Base-by-base conservation (phyloP, 306 rosid species). In the Canavalia gladiata region DNA sequence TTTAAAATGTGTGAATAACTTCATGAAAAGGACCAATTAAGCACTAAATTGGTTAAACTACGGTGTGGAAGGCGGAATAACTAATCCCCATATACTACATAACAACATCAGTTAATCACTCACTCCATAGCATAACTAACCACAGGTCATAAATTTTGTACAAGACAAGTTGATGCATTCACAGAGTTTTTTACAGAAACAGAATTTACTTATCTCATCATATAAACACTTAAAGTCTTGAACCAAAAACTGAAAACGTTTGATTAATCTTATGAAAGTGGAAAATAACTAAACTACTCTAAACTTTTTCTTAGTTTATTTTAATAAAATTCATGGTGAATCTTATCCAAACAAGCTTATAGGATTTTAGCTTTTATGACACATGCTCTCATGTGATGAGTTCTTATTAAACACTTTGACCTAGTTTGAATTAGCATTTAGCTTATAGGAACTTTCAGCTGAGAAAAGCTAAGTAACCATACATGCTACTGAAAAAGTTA, bases 11-110 rank as follows among this genome's bases (percentile, higher is more conserved):
- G 79, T 7, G 49, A 42, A 43, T 11, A 65, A 81, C 57, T 6
- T 55, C 75, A 65, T 55, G 58, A 34, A 46, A 82, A 82, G 30
- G 8, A 51, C 33, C 55, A 55, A 54, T 45, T 57, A 76, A 68
- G 72, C 50, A 82, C 4, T 68, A 58, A 74, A 4, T 12, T 54
- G 11, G 49, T 28, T 34, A 50, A 29, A 37, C 11, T 18, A 55
- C 18, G 60, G 45, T 6, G 37, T 59, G 63, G 80, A 72, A 72
- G 13, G 35, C 33, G 52, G 62, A 72, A 39, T 29, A 60, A 41
- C 33, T 31, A 56, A 33, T 42, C 3, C 30, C 12, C 11, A 49
- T 35, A 47, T 30, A 62, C 58, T 29, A 54, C 2, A 73, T 55
- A 31, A 56, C 45, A 56, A 31, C 50, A 68, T 8, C 4, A 77